Base-by-base conservation (phyloP, 345 rosid species). In the Gossypium mustelinum region DNA sequence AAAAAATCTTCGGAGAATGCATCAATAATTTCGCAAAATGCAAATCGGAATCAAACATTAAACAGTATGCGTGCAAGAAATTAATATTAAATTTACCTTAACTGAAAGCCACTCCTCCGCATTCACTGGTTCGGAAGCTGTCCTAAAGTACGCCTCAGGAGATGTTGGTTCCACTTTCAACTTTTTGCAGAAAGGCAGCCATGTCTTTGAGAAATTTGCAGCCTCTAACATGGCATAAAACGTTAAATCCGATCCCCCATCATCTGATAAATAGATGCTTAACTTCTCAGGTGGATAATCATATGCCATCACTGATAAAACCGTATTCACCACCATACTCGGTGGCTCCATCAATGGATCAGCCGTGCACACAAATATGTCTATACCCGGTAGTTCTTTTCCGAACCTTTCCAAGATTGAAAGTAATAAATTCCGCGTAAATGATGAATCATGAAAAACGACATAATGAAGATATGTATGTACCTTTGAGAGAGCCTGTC, bases 271-370 rank as follows among this genome's bases (percentile, higher is more conserved):
- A 39, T 86, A 93, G 7, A 86, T 82, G 17, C 83, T 80, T 11
- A 88, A 81, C 73, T 88, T 88, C 29, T 87, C 85, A 0, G 89
- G 73, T 7, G 97, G 85, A 60, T 92, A 92, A 65, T 89, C 82
- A 2, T 83, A 88, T 1, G 94, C 82, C 84, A 84, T 73, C 13
- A 85, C 85, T 4, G 96, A 90, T 76, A 90, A 73, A 48, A 87
- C 79, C 0, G 88, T 87, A 75, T 82, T 85, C 14, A 84, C 58
- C 60, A 85, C 62, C 87, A 87, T 61, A 58, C 61, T 74, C 5
- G 89, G 87, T 4, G 88, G 90, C 82, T 87, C 90, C 47, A 84
- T 11, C 3, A n/a, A 1, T 1, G 89, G 87, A 44, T 85, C 86
- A 1, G 89, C 89, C 1, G 90, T 87, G 86, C 90, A 87, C 0